phyloP scores from a whole-genome alignment of 2,329 filamentous ascomycete genomes.

The Xylariaceae sp. region DNA sequence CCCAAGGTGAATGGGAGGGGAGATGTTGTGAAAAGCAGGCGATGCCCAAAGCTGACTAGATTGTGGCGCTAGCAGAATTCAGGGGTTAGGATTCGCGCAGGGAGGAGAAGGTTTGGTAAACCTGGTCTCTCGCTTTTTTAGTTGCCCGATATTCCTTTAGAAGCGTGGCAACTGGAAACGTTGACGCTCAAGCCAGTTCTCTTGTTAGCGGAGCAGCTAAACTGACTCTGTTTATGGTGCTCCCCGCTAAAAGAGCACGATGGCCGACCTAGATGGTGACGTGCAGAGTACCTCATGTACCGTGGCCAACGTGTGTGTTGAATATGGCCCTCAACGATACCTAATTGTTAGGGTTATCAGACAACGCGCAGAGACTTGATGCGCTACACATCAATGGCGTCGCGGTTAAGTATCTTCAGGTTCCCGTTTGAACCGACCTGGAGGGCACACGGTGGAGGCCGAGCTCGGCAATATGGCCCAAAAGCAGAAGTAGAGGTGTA shows the following conservation, averaged over 20 bases:
- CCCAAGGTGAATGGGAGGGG: conserved; percentile 25
- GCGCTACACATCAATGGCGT: too few relatives aligned
- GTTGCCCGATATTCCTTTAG: conserved; percentile 8
- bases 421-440: too few relatives aligned
- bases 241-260: conserved; percentile 10
- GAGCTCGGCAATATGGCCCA: too few relatives aligned
- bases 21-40: conserved; percentile 20
- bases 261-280: conserved; percentile 19
- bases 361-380: too few relatives aligned
- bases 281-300: conserved; percentile 17
- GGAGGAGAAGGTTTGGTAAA: conserved; percentile 11
- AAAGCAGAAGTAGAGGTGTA: too few relatives aligned
- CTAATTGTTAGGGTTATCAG: too few relatives aligned
- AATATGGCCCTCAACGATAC: too few relatives aligned
- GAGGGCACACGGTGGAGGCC: too few relatives aligned
- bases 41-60: conserved; percentile 29
- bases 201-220: too few relatives aligned
- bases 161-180: conserved; percentile 21
- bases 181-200: conserved; percentile 14
- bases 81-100: conserved; percentile 28
- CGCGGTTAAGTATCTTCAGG: too few relatives aligned
- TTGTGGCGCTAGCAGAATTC: conserved; percentile 23
- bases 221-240: conserved; percentile 28
- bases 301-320: conserved; percentile 11
- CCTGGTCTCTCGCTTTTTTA: conserved; percentile 22